Base-by-base conservation (phyloP, 345 rosid genomes). In the Xanthoceras sorbifolium region DNA sequence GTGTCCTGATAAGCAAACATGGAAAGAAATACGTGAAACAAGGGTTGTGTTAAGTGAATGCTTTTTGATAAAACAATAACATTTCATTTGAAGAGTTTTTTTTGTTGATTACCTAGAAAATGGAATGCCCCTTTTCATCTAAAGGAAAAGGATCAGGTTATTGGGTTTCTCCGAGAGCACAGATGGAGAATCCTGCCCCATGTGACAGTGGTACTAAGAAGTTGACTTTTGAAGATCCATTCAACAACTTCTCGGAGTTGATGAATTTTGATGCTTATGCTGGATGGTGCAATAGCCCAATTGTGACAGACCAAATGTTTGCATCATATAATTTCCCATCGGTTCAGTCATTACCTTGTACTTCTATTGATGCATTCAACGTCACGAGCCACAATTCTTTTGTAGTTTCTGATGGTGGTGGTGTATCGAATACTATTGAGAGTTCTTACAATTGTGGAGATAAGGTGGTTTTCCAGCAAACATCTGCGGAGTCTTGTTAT, bases 241-340 rank as follows among this genome's bases (percentile, higher is more conserved):
- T 84, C 32, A 78, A 69, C 76, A 83, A 79, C 86, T 77, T 89
- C 54, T 73, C 88, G 0, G 93, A 91, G 63, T 80, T 89, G 59
- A 81, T 90, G 90, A 91, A 88, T 86, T 81, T 88, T 4, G 97
- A 94, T 69, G 54, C 83, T 34, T 84, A 83, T 81, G 89, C 87
- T 77, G 95, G 89, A 54, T 89, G 92, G 90, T 90, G 87, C 82
- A 89, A 80, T 78, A 87, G 82, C 72, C 87, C 97, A 40, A 40
- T 81, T 14, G 72, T 80, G 44, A 55, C 85, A 8, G 94, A 92
- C 52, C 85, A 86, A 69, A 80, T 87, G 78, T 78, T 85, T 72
- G 71, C 87, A 29, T 81, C 92, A 32, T 82, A 72, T 76, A 89
- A 81, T 18, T 60, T 85, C 17, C 67, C 92, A 2, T 75, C 85